phyloP scores from a whole-genome alignment of 2,329 filamentous ascomycete genomes.

The Penicillium expansum region DNA sequence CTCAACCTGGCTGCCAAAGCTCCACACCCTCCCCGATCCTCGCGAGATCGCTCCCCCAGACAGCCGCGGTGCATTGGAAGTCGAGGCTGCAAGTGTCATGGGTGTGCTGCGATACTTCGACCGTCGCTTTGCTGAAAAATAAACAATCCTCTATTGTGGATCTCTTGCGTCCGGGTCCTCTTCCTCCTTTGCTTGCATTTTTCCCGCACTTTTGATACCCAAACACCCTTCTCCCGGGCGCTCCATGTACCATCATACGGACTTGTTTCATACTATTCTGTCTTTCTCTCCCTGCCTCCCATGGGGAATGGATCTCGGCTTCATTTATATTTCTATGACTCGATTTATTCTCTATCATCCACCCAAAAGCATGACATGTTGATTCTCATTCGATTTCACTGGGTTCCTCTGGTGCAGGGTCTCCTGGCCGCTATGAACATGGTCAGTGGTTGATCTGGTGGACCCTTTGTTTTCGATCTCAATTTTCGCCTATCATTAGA shows the following conservation, averaged over 20 bases:
- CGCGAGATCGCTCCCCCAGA: constrained; percentile 34
- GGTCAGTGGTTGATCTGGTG: constrained; percentile 15
- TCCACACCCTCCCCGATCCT: constrained; percentile 56
- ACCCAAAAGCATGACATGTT: constrained; percentile 8
- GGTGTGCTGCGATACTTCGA: constrained; percentile 80
- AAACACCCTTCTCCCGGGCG: constrained; percentile 15
- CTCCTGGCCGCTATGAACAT: constrained; percentile 25
- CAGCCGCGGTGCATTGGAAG: constrained; percentile 62
- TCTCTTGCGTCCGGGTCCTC: constrained; percentile 1
- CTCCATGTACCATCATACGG: constrained; percentile 23
- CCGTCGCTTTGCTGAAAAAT: constrained; percentile 59
- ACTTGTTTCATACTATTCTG: constrained; percentile 7
- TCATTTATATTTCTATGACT: background rate
- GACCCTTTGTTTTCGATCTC: constrained; percentile 1
- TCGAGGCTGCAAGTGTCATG: constrained; percentile 82
- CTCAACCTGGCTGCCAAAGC: constrained; percentile 70
- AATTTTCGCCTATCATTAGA: constrained; percentile 10
- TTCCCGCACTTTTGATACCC: constrained; percentile 24
- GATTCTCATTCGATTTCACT: constrained; percentile 2
- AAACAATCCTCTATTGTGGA: constrained; percentile 10
- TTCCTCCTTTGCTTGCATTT: constrained; percentile 10
- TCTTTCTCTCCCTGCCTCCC: background rate
- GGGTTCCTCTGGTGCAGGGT: background rate
- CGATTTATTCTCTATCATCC: background rate
- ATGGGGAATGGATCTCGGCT: background rate